phyloP scores from a whole-genome alignment of 1,284 basidiomycete genomes.

The Athelia sp. region DNA sequence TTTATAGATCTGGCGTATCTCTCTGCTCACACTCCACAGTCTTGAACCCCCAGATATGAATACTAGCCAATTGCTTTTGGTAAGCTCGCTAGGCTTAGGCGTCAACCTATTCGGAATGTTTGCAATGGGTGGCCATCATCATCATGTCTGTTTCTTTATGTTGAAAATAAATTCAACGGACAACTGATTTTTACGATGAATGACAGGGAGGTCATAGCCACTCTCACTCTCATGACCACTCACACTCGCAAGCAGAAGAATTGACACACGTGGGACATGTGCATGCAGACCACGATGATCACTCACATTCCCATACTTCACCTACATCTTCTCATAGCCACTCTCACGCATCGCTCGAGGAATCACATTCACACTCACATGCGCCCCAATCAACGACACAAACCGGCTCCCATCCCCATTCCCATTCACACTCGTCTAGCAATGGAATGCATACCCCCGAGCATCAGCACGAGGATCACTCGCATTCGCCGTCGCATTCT shows the following conservation, averaged over 20 bases:
- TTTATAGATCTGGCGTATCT: not conserved
- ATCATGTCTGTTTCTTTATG: slow-evolving; percentile 55
- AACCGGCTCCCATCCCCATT: slow-evolving; percentile 18
- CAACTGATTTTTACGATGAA: not conserved
- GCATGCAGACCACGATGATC: slow-evolving; percentile 28
- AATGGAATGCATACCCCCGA: slow-evolving; percentile 17
- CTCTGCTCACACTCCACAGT: slow-evolving; percentile 32
- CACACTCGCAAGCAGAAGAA: slow-evolving; percentile 33
- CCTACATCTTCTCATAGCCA: slow-evolving; percentile 11
- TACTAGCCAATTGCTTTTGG: slow-evolving; percentile 87
- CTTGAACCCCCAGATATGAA: slow-evolving; percentile 98
- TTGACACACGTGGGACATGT: slow-evolving; percentile 25
- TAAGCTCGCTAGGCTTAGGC: slow-evolving; percentile 83
- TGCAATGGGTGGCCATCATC: slow-evolving; percentile 94
- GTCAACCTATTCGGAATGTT: slow-evolving; percentile 99
- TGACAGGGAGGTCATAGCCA: slow-evolving; percentile 53
- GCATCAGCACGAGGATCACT: slow-evolving; percentile 14
- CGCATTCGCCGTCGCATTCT: slow-evolving; percentile 27
- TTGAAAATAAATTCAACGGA: not conserved
- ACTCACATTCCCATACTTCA: slow-evolving; percentile 10
- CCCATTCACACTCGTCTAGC: slow-evolving; percentile 27
- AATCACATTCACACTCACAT: slow-evolving; percentile 27
- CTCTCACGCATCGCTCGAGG: slow-evolving; percentile 13
- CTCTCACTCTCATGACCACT: slow-evolving; percentile 46
- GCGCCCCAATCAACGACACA: slow-evolving; percentile 9